Base-by-base conservation (phyloP, 352 stramenopile species). In the Pythium sukuiense region DNA sequence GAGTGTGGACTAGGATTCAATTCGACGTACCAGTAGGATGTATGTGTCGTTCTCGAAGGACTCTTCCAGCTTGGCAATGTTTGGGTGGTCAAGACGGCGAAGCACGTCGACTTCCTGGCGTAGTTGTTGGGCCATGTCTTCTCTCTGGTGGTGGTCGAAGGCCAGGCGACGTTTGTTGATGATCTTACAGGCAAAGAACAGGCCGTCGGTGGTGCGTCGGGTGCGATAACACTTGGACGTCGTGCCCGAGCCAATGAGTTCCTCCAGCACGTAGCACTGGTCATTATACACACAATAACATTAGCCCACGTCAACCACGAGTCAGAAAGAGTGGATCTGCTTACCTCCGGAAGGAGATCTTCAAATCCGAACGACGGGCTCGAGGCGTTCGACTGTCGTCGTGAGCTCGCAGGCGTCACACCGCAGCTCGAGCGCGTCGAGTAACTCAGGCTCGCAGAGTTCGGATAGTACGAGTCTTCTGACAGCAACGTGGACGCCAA, bases 201-300 rank as follows among this genome's bases (percentile, higher is more conserved):
- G 65, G 29, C 72, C 73, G 67, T 90, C 82, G 0, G 59, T 79
- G 35, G 30, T 65, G 5, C 82, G 80, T 45, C 72, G 65, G 54
- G 78, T 89, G 12, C 80, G 77, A 70, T 89, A 90, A 64, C 81
- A 90, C 39, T 76, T 90, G 14, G 81, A 90, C 9, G 84, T 92
- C 24, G 81, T 92, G 12, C 84, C 84, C 46, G 76, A 81, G 24
- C 84, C 84, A 26, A 85, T 74, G 18, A 89, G 70, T 35, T 86
- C 83, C 52, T 88, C 80, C 3, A 92, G 73, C 37, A 74, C 60
- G 59, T 89, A 92, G 4, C 70, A 55, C 46, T 73, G 55, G 3
- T 45, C 5, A 26, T 16, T 24, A 62, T 26, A 27, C 7, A 41
- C 16, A 63, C 9, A 41, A 9, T 37, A 9, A 41, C 14, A 55